Percentiles rank a stretch among this genome's conserved stretches.
These are phyloP conservation scores for Brassica nigra DNA, from an alignment of 345 rosid species.

Conservation along the genomic window DNA sequence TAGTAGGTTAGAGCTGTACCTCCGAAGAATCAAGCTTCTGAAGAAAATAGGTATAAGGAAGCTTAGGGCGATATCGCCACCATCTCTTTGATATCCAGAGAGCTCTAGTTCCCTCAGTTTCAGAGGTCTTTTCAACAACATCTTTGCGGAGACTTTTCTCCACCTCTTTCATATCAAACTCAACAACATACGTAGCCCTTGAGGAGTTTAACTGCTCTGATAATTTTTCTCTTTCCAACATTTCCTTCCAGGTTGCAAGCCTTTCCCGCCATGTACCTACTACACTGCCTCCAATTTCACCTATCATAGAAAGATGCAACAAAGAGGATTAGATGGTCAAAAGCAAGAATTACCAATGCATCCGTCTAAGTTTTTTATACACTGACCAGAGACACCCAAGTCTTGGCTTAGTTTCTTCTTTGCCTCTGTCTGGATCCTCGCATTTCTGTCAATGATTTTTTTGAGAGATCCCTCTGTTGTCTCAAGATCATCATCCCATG, in stretches of 20 bases:
- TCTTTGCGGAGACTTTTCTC: slow-evolving; percentile 92
- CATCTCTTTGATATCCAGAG: slow-evolving; percentile 97
- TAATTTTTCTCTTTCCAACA: slow-evolving; percentile 66
- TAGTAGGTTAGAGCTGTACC: slow-evolving; percentile 44
- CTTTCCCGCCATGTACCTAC: slow-evolving; percentile 75
- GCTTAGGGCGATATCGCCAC: slow-evolving; percentile 96
- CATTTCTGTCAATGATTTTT: slow-evolving; percentile 57
- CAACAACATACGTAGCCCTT: slow-evolving; percentile 78
- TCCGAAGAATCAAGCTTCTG: slow-evolving; percentile 89
- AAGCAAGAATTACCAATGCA: neutral
- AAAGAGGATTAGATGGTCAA: slow-evolving; percentile 16
- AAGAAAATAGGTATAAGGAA: slow-evolving; percentile 90
- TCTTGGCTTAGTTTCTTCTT: slow-evolving; percentile 68
- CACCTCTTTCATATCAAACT: slow-evolving; percentile 96
- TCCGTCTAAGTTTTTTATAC: slow-evolving; percentile 9
- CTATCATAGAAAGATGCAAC: slow-evolving; percentile 41
- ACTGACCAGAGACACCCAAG: slow-evolving; percentile 66
- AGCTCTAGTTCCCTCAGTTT: slow-evolving; percentile 70
- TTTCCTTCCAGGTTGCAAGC: slow-evolving; percentile 70
- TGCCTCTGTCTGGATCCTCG: slow-evolving; percentile 57
- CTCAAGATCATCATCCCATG: slow-evolving; percentile 77
- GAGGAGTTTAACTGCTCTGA: slow-evolving; percentile 63
- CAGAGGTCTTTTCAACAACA: slow-evolving; percentile 61
- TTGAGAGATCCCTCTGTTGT: slow-evolving; percentile 56
- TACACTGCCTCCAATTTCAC: slow-evolving; percentile 46